Base-by-base conservation (phyloP, 495 filamentous ascomycete genomes). In the Aspergillus avenaceus region DNA sequence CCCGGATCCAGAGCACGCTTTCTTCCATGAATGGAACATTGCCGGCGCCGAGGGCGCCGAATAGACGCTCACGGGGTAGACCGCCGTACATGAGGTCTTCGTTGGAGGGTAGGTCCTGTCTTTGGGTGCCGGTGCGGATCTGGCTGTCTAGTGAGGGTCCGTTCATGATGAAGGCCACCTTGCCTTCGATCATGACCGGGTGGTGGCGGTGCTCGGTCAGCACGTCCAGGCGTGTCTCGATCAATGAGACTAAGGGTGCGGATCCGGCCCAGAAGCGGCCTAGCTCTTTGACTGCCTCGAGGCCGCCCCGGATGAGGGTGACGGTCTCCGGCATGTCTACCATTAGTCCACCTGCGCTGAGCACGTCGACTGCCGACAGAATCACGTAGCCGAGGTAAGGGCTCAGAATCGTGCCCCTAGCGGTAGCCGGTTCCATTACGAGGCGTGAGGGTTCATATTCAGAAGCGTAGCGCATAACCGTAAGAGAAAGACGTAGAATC, bases 301-400 rank as follows among this genome's bases (percentile, higher is more conserved):
- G 66, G 0, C 70, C 68, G 24, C 71, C 71, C 37, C 61, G 62
- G 40, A 76, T 74, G 42, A 79, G 63, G 5, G 69, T 63, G 41
- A 79, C 75, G 54, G 75, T 64, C 36, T 73, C 65, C 1, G 60
- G 53, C n/a, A 75, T 36, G 19, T 72, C 69, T 2, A 58, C 46
- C 2, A 60, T 54, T 26, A 59, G 54, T 6, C 62, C 69, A 8
- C 54, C 73, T 1, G 72, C 63, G 18, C 72, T 73, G 41, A 77
- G 61, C 4, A 77, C 72, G 24, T 80, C 76, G 13, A 74, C 64
- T 2, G 75, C 76, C 3, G 68, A 67, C 11, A 77, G 54, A 12
- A 77, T 67, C 11, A 70, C 52, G 28, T 72, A 77, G 7, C 69
- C 73, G 8, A 72, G 45, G 50, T 72, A 74, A 0, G 76, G 76